phyloP scores from a whole-genome alignment of 768 basidiomycete species.

The Lentinula sp. region DNA sequence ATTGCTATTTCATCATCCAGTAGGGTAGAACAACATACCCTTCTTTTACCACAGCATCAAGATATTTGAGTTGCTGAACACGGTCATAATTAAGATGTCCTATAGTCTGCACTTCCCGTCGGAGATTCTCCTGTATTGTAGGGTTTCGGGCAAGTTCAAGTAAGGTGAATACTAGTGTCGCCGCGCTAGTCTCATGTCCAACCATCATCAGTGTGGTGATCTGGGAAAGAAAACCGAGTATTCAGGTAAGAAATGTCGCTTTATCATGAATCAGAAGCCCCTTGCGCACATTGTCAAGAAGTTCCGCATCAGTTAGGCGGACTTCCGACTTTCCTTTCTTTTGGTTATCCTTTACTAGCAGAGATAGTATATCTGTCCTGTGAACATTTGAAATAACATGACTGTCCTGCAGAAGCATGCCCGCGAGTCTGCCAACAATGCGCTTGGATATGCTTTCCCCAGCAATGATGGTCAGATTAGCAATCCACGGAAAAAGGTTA shows the following conservation, averaged over 20 bases:
- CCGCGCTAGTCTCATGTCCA: slow-evolving; percentile 33
- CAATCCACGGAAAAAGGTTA: slow-evolving; percentile 20
- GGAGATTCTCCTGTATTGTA: slow-evolving; percentile 29
- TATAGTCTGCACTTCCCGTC: slow-evolving; percentile 30
- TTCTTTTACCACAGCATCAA: slow-evolving; percentile 38
- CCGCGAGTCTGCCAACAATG: slow-evolving; percentile 17
- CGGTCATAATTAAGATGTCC: slow-evolving; percentile 29
- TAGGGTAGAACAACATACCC: slow-evolving; percentile 15
- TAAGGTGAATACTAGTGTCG: slow-evolving; percentile 29
- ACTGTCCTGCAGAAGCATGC: slow-evolving; percentile 12
- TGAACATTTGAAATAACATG: slow-evolving; percentile 7
- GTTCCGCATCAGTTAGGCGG: slow-evolving; percentile 13
- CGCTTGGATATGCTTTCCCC: slow-evolving; percentile 19
- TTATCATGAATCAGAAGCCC: background rate
- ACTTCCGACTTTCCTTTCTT: background rate
- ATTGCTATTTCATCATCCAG: background rate
- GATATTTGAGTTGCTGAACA: slow-evolving; percentile 29
- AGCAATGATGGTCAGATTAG: slow-evolving; percentile 16
- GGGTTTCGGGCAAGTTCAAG: slow-evolving; percentile 32
- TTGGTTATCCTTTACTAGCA: slow-evolving; percentile 14
- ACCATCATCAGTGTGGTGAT: slow-evolving; percentile 12
- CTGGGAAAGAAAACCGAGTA: slow-evolving; percentile 3
- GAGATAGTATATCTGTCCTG: slow-evolving; percentile 19
- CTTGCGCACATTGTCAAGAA: slow-evolving; percentile 20
- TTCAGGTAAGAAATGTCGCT: background rate